Evolutionary conservation across 805 yeast species (phyloP), one percentile per base, ranked within the genome.

Genomic region (Komagataella pseudopastoris): DNA sequence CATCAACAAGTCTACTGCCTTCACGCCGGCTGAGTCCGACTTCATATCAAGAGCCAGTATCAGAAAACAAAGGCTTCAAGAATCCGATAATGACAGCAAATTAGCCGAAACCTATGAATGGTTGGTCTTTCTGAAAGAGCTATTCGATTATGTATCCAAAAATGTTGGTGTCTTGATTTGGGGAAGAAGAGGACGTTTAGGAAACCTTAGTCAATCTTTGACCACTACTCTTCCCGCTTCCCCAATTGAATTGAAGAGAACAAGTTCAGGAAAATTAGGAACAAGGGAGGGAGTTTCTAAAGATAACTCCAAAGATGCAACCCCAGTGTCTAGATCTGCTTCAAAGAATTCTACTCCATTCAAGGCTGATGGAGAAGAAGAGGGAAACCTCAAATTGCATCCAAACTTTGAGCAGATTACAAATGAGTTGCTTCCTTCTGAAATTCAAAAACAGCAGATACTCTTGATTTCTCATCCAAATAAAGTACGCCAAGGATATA

Each of bases 31-130:
- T 1, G 98, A 93, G 60, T 58, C 71, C 6, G 96, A 88, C 56
- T 91, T 93, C 59, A 70, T 88, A 3, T 76, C 75, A 18, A 74
- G 93, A 51, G 87, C 96, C 64, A 74, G 74, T 50, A 72, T 83
- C 4, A 74, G 99, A 50, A 81, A 82, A 55, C 83, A 80, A 23
- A 76, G 76, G 46, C 68, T 91, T 44, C 59, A 75, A 55, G 71
- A 69, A 45, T 71, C 70, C 52, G 63, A 70, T 3, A 68, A 73
- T 36, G 77, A 75, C 43, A 74, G 75, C 23, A 75, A 71, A 18
- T 70, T 91, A 48, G 71, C 81, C 57, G 83, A 80, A 56, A 83
- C 79, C 55, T 91, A 88, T 65, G 90, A 83, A 57, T 91, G 97
- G 96, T 75, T 85, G 54, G 77, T 80, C 52, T 91, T 90, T 61